Base-by-base conservation (phyloP, 352 stramenopile genomes). In the Thraustotheca clavata region DNA sequence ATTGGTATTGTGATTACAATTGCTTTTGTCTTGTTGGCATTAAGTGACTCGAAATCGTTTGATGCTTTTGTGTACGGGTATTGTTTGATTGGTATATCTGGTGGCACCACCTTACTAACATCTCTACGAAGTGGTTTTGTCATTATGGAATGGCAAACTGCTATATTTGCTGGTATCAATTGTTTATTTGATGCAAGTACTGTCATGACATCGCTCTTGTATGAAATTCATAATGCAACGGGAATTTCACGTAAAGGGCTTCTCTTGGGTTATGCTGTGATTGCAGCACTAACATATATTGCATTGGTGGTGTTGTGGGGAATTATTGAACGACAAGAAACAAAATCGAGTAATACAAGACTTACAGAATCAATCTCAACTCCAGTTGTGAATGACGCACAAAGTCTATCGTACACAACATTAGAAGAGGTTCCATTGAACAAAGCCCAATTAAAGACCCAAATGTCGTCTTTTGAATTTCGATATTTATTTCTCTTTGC, bases 151-250 rank as follows among this genome's bases (percentile, higher is more conserved):
- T 77, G 87, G 52, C 81, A 89, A 67, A 88, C 79, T 3, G 81
- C 76, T 18, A 86, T 89, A 49, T 76, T 90, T 18, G 81, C 81
- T 36, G 79, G 76, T 22, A 87, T 89, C 59, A 89, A 77, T 46
- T 90, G 81, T 41, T 66, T 89, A 12, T 89, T 88, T 47, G 81
- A 90, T 59, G 80, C 76, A 54, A 86, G 74, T 66, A 87, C 77
- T 60, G 75, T 86, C 41, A 66, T 90, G 18, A 87, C 88, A 62
- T 75, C 87, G 24, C 69, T 89, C 31, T 46, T 88, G 16, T 85
- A 86, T 67, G 63, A 73, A 34, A 63, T 86, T 1, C 70, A 85
- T 26, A 71, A 77, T 32, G 70, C 26, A 32, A 80, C 76, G 46
- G 76, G 71, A 0, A 61, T 72, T 43, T 71, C 74, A n/a, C 69